These are phyloP conservation scores for Thuja plicata DNA, from an alignment of 83 land plant genomes.

Conservation along the genomic window DNA sequence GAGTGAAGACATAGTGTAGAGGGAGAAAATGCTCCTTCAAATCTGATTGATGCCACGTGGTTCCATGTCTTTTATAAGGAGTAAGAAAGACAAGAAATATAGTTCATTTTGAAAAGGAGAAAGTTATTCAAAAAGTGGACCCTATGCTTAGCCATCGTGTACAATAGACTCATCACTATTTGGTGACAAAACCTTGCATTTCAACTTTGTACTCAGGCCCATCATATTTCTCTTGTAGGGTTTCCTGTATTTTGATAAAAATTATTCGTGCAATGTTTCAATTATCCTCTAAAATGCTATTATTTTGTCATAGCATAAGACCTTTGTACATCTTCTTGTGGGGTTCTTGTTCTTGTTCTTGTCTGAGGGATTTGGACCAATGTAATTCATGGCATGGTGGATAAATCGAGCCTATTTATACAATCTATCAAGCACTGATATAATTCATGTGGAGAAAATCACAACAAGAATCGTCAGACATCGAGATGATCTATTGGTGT, in stretches of 20 bases:
- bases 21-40: too few relatives aligned
- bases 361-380: neutral
- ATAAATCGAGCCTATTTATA: neutral
- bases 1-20: too few relatives aligned
- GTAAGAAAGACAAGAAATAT: too few relatives aligned
- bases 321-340: too few relatives aligned
- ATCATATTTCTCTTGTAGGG: neutral
- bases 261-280: neutral
- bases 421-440: too few relatives aligned
- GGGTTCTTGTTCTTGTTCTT: neutral
- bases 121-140: neutral
- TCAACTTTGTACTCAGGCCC: neutral
- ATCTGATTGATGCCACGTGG: neutral
- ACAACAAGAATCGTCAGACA: neutral
- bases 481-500: neutral
- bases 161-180: too few relatives aligned
- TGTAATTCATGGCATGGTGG: neutral
- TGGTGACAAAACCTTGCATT: neutral
- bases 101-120: too few relatives aligned
- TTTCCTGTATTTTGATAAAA: too few relatives aligned
- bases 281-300: neutral
- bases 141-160: neutral
- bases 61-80: too few relatives aligned
- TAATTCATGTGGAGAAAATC: neutral
- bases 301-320: too few relatives aligned